phyloP scores from a whole-genome alignment of 805 yeast species.

The Kuraishia cidri region DNA sequence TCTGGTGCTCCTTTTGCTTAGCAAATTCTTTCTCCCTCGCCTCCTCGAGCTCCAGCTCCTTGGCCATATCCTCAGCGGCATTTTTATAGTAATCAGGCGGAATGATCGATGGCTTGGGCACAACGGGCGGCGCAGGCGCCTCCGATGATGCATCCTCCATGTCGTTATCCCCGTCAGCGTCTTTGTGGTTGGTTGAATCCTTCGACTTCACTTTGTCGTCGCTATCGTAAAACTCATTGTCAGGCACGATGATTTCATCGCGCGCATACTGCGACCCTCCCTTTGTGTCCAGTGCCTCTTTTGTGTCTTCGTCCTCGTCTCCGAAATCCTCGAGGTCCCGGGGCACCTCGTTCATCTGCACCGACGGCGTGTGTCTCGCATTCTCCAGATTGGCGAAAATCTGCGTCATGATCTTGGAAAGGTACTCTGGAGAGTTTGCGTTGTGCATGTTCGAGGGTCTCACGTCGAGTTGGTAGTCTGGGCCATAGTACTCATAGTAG shows the following conservation, averaged over 20 bases:
- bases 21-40: constrained; percentile 7
- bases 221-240: constrained; percentile 70
- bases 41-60: constrained; percentile 12
- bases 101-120: constrained; percentile 7
- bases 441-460: constrained; percentile 95
- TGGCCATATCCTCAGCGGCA: constrained; percentile 19
- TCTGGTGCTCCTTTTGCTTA: neutral
- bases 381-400: constrained; percentile 73
- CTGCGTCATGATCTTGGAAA: constrained; percentile 74
- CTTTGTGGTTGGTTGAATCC: constrained; percentile 10
- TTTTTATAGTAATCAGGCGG: constrained; percentile 14
- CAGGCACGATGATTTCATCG: constrained; percentile 63
- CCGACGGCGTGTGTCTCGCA: constrained; percentile 96
- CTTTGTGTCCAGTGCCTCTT: constrained; percentile 73
- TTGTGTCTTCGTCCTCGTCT: constrained; percentile 79
- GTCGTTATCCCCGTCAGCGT: neutral
- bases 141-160: neutral
- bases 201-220: constrained; percentile 27
- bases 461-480: constrained; percentile 91
- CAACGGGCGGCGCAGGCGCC: neutral
- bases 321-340: constrained; percentile 80
- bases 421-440: constrained; percentile 88
- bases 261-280: constrained; percentile 87
- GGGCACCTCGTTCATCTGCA: constrained; percentile 86
- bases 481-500: constrained; percentile 95